Evolutionary conservation across 208 protist genomes (phyloP).

Genomic region (Spongospora subterranea): DNA sequence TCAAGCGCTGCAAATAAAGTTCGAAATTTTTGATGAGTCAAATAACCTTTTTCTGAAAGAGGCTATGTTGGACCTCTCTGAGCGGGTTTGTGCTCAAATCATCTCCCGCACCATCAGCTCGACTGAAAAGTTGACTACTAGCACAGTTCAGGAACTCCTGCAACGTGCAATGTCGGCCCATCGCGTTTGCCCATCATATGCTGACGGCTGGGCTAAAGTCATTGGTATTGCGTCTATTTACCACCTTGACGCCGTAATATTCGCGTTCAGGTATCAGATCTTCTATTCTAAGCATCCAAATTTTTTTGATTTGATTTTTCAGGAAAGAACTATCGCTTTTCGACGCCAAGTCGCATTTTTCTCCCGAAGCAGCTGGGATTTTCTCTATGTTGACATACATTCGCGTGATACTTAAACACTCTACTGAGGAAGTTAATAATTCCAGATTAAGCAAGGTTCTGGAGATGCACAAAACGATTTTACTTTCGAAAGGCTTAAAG

Average conservation of each 20-base stretch:
- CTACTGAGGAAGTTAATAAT: not conserved
- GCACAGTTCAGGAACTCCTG: not conserved
- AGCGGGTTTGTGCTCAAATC: not conserved
- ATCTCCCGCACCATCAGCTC: not conserved
- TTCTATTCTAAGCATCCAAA: not conserved
- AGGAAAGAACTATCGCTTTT: not conserved
- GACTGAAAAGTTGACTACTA: not conserved
- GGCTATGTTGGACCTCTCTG: not conserved
- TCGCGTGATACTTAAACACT: not conserved
- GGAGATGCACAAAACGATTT: not conserved
- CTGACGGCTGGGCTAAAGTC: not conserved
- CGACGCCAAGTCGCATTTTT: not conserved
- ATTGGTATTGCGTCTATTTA: conserved; percentile 25
- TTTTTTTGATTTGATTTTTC: not conserved
- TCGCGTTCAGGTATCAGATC: not conserved
- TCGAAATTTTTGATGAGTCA: not conserved
- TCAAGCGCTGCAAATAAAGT: not conserved
- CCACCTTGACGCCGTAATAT: not conserved
- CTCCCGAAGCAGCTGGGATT: not conserved
- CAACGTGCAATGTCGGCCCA: conserved; percentile 11
- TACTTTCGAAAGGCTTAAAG: not conserved
- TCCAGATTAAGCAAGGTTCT: not conserved
- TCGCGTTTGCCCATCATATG: not conserved
- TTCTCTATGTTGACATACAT: conserved; percentile 38
- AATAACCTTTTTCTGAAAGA: not conserved